These are phyloP conservation scores for Penicillium paradoxum DNA, from an alignment of 495 filamentous ascomycete species.

Conservation along the genomic window DNA sequence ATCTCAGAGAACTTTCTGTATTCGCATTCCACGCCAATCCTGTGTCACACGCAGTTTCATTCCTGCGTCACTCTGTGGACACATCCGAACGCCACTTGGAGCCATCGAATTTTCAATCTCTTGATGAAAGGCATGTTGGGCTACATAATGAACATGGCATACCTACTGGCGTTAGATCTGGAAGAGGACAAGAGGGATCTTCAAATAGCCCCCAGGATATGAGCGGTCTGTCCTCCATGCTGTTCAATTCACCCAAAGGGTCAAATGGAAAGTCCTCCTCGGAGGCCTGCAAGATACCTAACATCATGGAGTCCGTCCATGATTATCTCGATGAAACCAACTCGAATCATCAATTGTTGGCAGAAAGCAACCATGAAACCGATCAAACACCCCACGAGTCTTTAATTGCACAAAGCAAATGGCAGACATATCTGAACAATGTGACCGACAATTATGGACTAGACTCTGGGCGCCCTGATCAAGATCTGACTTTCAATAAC, in stretches of 20 bases:
- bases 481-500: slow-evolving; percentile 64
- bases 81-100: slow-evolving; percentile 7
- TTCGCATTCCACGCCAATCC: slow-evolving; percentile 30
- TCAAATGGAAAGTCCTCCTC: slow-evolving; percentile 1
- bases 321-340: not conserved
- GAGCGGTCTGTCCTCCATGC: not conserved
- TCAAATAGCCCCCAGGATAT: not conserved
- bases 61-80: slow-evolving; percentile 31
- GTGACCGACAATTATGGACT: slow-evolving; percentile 55
- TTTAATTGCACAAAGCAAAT: slow-evolving; percentile 30
- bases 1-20: slow-evolving; percentile 26
- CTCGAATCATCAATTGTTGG: not conserved
- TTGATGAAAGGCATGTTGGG: slow-evolving; percentile 4
- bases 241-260: slow-evolving; percentile 3
- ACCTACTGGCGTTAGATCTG: not conserved
- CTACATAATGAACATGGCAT: slow-evolving; percentile 9
- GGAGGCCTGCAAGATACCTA: not conserved
- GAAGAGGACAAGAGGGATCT: not conserved
- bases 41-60: slow-evolving; percentile 34
- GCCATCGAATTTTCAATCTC: not conserved
- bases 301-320: not conserved
- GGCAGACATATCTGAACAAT: slow-evolving; percentile 38
- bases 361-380: not conserved
- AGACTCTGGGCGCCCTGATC: slow-evolving; percentile 63
- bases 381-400: slow-evolving; percentile 11